A percentile compares a stretch with the other conserved stretches of the same genome.
Evolutionary conservation across 2,329 filamentous ascomycete species (phyloP).

Genomic region (Proliferodiscus dingleyae): DNA sequence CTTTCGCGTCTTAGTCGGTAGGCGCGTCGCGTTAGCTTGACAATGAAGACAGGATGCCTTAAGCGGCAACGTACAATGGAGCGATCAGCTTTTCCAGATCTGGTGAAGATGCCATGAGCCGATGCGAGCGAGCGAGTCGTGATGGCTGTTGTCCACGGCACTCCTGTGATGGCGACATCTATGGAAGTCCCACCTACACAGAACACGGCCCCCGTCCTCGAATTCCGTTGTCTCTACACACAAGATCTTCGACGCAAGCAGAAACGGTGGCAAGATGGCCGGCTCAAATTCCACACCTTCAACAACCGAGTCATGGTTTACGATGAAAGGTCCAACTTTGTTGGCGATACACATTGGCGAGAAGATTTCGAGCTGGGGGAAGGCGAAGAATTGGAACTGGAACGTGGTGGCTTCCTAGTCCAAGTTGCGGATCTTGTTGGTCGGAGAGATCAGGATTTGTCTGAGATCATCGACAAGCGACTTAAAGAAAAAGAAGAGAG

Average conservation of each 20-base stretch:
- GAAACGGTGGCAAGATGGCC: slow-evolving; percentile 92
- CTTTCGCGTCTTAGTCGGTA: not conserved
- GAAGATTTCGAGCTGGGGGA: slow-evolving; percentile 64
- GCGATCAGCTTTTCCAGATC: not conserved
- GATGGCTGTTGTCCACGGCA: no score
- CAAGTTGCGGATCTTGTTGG: slow-evolving; percentile 76
- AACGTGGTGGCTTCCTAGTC: slow-evolving; percentile 70
- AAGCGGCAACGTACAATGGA: no score
- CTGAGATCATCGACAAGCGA: slow-evolving; percentile 67
- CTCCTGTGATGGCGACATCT: slow-evolving; percentile 14
- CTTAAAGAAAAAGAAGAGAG: slow-evolving; percentile 50
- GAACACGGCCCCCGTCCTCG: slow-evolving; percentile 69
- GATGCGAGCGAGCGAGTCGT: not conserved
- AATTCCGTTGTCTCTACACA: slow-evolving; percentile 83
- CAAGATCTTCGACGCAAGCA: slow-evolving; percentile 80
- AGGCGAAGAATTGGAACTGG: slow-evolving; percentile 76
- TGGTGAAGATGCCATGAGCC: not conserved
- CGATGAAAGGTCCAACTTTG: slow-evolving; percentile 71
- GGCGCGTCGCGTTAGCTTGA: slow-evolving; percentile 4
- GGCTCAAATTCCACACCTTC: slow-evolving; percentile 82
- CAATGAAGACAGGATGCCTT: no score
- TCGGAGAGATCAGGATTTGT: slow-evolving; percentile 70
- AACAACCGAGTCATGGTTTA: slow-evolving; percentile 90
- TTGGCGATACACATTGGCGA: slow-evolving; percentile 82
- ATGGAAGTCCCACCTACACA: slow-evolving; percentile 25